Base-by-base conservation (phyloP, 805 yeast genomes). In the Cyberlindnera samutprakarnensis region DNA sequence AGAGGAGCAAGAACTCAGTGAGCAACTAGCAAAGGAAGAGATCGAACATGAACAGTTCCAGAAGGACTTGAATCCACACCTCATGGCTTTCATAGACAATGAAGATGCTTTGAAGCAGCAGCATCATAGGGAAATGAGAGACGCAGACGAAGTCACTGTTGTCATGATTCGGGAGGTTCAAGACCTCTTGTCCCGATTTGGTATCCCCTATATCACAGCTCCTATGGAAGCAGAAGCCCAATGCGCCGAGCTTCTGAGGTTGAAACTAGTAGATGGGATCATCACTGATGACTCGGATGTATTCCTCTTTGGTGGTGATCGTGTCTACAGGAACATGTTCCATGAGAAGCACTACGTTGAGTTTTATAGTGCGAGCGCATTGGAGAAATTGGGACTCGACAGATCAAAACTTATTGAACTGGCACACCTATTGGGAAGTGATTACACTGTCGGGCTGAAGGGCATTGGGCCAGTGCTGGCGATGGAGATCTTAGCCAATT, bases 181-280 rank as follows among this genome's bases (percentile, higher is more conserved):
- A 57, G 95, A 87, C 41, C 62, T 92, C 25, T 62, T 92, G 7
- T 71, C 81, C 18, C 59, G 90, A 33, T 92, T 92, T 64, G 98
- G 98, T 1, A 82, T 92, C 5, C 99, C 99, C 0, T 92, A 75
- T 44, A 70, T 92, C 8, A 84, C 95, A 0, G 96, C 98, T 0
- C 99, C 98, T 1, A 86, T 86, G 88, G 99, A 92, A 57, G 98
- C 98, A 2, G 99, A 92, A 59, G 97, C 98, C 0, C 98, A 92
- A 50, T 92, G 99, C 59, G 96, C 95, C 0, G 84, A 80, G 42
- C 58, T 92, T 6, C 56, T 75, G 24, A 50, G 56, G n/a, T 54
- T 87, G 15, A 73, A 70, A 0, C 61, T 92, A 14, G 96, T 90
- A 4, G 97, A 92, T 56, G 99, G 98, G 0, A 80, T 92, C 6